Evolutionary conservation across 257 asterid species (phyloP), one percentile per base, ranked within the genome.

Genomic region (Salvia splendens): DNA sequence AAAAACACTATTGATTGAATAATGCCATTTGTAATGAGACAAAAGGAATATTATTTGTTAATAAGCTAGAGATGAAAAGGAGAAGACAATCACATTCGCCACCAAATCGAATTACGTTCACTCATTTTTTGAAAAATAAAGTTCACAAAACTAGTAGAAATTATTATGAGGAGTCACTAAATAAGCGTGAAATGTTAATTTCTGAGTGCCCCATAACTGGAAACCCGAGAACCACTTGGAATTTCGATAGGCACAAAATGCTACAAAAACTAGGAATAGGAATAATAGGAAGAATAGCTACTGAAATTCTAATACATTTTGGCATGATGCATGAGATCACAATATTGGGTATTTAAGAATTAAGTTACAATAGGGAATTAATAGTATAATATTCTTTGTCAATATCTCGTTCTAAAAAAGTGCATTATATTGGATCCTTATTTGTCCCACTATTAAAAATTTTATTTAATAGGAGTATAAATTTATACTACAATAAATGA

Each of bases 211-310:
- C 30, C 62, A 12, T 40, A 61, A 51, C 24, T 40, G 20, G 55
- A 61, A 61, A 61, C 28, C 64, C 75, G 75, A 70, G 75, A 70
- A 61, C 51, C 75, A 61, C 40, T 70, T 12, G 69, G 56, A 28
- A 24, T 32, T 42, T 53, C 12, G 20, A 11, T 61, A 62, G 75
- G 51, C 62, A 36, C 16, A 49, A 68, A 73, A 62, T 45, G 75
- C 69, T 60, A 50, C 45, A 49, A 14, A 14, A 15, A 33, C 42
- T 69, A 48, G 35, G 12, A 42, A 48, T 35, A 2, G 30, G 30
- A 24, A 20, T 28, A 12, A 15, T 4, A 9, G 10, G 17, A 65
- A 14, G 51, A 35, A 38, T 35, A 17, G 50, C 53, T 51, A 52
- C 35, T 43, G 5, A 40, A 10, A 9, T 55, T 8, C 70, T 32